Percentiles rank a stretch among this genome's conserved stretches.
Conservation (phyloP, 2,329 filamentous ascomycete genomes). For the Cladophialophora chaetospira region DNA sequence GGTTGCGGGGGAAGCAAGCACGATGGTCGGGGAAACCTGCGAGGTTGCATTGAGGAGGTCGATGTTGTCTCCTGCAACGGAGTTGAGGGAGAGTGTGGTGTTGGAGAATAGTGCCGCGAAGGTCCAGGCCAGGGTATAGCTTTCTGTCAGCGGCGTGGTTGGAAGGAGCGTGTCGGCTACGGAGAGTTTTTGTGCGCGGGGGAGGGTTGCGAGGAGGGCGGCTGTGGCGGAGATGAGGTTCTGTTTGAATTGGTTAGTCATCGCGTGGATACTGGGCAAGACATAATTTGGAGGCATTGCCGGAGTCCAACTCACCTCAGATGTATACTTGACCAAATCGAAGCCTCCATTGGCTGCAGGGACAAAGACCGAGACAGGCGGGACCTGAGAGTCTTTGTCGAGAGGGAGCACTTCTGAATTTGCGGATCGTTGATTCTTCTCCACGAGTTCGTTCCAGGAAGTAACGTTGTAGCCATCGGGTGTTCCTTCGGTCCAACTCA, state of each 20-base stretch:
- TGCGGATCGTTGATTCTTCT: constrained; percentile 63
- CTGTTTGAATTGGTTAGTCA: constrained; percentile 37
- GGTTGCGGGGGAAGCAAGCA: constrained; percentile 59
- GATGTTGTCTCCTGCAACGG: constrained; percentile 72
- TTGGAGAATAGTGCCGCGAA: constrained; percentile 83
- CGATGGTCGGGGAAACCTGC: constrained; percentile 68
- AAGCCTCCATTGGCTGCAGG: constrained; percentile 49
- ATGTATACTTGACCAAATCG: constrained; percentile 79
- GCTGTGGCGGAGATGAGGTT: constrained; percentile 89
- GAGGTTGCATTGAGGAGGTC: constrained; percentile 75
- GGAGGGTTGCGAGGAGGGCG: constrained; percentile 74
- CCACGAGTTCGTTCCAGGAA: constrained; percentile 91
- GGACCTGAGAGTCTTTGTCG: constrained; percentile 55
- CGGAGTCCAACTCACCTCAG: constrained; percentile 52
- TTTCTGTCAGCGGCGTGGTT: constrained; percentile 76
- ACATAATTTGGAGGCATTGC: neutral
- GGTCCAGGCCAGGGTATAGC: constrained; percentile 77
- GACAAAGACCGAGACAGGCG: constrained; percentile 48
- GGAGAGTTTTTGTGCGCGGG: constrained; percentile 71
- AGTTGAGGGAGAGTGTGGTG: constrained; percentile 83
- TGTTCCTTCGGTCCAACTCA: constrained; percentile 86
- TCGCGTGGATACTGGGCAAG: neutral
- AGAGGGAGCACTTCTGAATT: constrained; percentile 66
- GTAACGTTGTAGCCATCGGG: constrained; percentile 77
- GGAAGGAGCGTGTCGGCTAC: constrained; percentile 80